phyloP scores from a whole-genome alignment of 192 early-diverging fungal genomes.

The Entomortierella lignicola region DNA sequence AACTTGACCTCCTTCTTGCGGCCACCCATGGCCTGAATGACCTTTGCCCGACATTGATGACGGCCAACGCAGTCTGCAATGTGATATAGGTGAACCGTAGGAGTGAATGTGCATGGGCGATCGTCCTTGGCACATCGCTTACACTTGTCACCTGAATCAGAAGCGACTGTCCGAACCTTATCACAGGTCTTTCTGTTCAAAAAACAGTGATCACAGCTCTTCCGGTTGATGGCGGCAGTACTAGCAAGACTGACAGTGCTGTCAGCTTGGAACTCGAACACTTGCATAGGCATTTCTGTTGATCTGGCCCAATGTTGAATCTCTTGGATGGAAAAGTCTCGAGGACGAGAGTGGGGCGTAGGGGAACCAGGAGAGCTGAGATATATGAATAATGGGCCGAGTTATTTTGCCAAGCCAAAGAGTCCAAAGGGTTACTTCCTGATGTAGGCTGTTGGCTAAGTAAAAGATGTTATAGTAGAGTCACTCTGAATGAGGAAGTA shows the following conservation, averaged over 20 bases:
- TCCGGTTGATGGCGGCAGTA: constrained; percentile 50
- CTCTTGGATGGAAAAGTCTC: too few relatives aligned
- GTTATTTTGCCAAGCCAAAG: too few relatives aligned
- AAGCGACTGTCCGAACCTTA: constrained; percentile 39
- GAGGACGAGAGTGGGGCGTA: too few relatives aligned
- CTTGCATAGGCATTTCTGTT: constrained; percentile 42
- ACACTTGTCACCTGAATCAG: constrained; percentile 43
- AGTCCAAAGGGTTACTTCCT: too few relatives aligned
- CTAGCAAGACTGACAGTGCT: constrained; percentile 42
- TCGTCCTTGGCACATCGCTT: constrained; percentile 47
- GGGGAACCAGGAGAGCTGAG: too few relatives aligned
- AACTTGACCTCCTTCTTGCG: constrained; percentile 53
- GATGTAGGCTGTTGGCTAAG: too few relatives aligned
- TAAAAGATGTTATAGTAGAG: too few relatives aligned
- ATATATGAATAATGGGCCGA: too few relatives aligned
- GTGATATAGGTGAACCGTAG: constrained; percentile 49
- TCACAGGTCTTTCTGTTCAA: constrained; percentile 53
- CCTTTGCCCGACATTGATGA: constrained; percentile 53
- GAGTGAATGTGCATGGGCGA: constrained; percentile 48
- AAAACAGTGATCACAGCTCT: constrained; percentile 52
- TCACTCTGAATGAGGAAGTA: too few relatives aligned
- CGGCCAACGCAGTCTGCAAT: constrained; percentile 54
- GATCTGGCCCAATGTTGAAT: too few relatives aligned
- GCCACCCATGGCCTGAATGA: constrained; percentile 52
- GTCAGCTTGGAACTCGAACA: constrained; percentile 53